Conservation (phyloP, 495 filamentous ascomycete genomes). For the Parathielavia appendiculata region DNA sequence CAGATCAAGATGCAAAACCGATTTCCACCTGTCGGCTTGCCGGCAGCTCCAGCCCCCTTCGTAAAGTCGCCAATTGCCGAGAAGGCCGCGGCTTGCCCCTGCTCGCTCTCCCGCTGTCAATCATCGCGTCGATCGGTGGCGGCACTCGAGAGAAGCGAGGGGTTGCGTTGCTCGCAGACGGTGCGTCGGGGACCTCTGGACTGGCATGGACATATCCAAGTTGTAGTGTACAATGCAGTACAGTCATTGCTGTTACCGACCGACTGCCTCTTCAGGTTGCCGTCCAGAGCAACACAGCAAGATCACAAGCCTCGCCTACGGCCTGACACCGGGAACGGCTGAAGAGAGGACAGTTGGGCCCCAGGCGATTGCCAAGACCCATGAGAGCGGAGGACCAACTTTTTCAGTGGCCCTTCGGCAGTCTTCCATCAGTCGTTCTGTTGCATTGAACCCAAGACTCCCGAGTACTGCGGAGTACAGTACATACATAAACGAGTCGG, state of each 20-base stretch:
- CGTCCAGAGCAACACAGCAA: background rate
- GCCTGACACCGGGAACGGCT: slow-evolving; percentile 1
- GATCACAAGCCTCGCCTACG: background rate
- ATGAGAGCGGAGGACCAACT: slow-evolving; percentile 1
- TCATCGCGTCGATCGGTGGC: background rate
- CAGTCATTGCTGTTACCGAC: background rate
- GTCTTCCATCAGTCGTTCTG: slow-evolving; percentile 18
- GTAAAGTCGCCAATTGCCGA: slow-evolving; percentile 26
- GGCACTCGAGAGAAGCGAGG: slow-evolving; percentile 3
- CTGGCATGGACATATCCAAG: background rate
- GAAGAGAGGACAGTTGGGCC: slow-evolving; percentile 1
- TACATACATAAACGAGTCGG: slow-evolving; percentile 18
- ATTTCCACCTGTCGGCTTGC: slow-evolving; percentile 18
- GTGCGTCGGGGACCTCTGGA: background rate
- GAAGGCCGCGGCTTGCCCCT: slow-evolving; percentile 1
- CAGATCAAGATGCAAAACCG: slow-evolving; percentile 13
- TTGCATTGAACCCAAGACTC: slow-evolving; percentile 20
- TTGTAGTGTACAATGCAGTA: background rate
- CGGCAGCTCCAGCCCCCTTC: slow-evolving; percentile 15
- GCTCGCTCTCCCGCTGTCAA: background rate
- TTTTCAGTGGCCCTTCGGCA: slow-evolving; percentile 7
- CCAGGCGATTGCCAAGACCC: slow-evolving; percentile 6
- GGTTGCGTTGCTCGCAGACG: background rate
- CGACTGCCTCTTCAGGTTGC: background rate
- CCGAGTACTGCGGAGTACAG: background rate